Conservation (phyloP, 768 basidiomycete genomes). For the Rhodotorula paludigena region DNA sequence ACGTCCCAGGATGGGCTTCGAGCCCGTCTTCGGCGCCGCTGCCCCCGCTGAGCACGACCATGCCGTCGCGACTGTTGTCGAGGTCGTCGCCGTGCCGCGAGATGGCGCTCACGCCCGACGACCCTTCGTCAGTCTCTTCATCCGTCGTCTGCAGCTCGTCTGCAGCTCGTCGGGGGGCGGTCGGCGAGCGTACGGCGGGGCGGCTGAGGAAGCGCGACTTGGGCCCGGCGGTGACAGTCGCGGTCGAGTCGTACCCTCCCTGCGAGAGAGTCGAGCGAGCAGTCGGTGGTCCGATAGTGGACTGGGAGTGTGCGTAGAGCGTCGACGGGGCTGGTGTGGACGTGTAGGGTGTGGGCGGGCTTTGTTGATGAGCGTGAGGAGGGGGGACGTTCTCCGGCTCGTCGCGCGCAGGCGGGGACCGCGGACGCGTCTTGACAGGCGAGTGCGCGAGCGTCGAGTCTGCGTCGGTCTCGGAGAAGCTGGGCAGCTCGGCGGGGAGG, state of each 20-base stretch:
- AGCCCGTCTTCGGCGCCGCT: conserved; percentile 3
- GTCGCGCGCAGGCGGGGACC: not conserved
- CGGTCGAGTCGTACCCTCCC: conserved; percentile 21
- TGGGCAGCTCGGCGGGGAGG: conserved; percentile 22
- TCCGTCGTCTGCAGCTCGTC: too few species aligned
- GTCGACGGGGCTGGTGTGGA: conserved; percentile 19
- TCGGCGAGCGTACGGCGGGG: not conserved
- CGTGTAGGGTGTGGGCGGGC: conserved; percentile 18
- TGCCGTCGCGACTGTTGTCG: conserved; percentile 26
- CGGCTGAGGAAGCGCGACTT: not conserved
- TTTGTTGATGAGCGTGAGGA: not conserved
- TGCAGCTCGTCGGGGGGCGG: not conserved
- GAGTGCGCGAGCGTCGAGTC: conserved; percentile 28
- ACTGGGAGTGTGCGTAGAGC: conserved; percentile 3
- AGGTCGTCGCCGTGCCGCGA: not conserved
- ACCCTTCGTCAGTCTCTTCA: conserved; percentile 8
- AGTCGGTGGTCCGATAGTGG: conserved; percentile 12
- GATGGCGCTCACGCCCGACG: conserved; percentile 14
- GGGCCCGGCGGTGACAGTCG: conserved; percentile 2
- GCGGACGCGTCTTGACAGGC: not conserved
- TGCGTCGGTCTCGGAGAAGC: conserved; percentile 28
- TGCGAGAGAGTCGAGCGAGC: not conserved
- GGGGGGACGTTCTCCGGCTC: conserved; percentile 1
- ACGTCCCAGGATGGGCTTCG: not conserved
- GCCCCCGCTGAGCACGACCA: conserved; percentile 28